phyloP scores from a whole-genome alignment of 2,329 filamentous ascomycete genomes.

The Hypoxylon sp. region DNA sequence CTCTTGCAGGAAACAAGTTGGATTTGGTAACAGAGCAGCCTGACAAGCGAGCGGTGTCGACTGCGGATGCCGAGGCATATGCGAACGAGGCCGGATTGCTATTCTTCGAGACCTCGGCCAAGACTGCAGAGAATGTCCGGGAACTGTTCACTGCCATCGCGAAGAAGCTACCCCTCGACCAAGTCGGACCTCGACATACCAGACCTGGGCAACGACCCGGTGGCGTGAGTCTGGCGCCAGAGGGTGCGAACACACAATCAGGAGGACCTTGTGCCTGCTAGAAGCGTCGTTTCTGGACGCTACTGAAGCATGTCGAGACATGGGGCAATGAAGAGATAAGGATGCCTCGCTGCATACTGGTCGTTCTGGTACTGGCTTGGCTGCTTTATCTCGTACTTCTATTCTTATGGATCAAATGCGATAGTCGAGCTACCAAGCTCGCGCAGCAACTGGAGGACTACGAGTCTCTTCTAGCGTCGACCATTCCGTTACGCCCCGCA shows the following conservation, averaged over 20 bases:
- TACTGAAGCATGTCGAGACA: conserved; percentile 27
- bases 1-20: conserved; percentile 95
- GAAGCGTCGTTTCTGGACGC: conserved; percentile 37
- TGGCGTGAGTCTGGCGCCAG: conserved; percentile 62
- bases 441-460: conserved; percentile 4
- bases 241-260: conserved; percentile 65
- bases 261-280: conserved; percentile 67
- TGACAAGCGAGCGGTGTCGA: conserved; percentile 91
- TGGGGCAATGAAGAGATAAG: conserved; percentile 28
- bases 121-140: conserved; percentile 94
- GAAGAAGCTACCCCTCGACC: conserved; percentile 95
- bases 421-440: conserved; percentile 2
- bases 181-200: conserved; percentile 89
- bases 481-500: neutral
- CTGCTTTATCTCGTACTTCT: conserved; percentile 13
- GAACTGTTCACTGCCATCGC: conserved; percentile 98
- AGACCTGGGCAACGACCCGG: conserved; percentile 68
- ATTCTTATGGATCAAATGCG: conserved; percentile 18
- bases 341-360: conserved; percentile 20
- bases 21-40: conserved; percentile 94
- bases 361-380: conserved; percentile 20
- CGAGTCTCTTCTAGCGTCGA: neutral
- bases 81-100: conserved; percentile 91
- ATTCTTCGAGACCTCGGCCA: conserved; percentile 98
- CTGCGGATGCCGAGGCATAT: conserved; percentile 93